A percentile compares a stretch with the other conserved stretches of the same genome.
Evolutionary conservation across 305 asterid genomes (phyloP).

Genomic region (Fraxinus velutina): DNA sequence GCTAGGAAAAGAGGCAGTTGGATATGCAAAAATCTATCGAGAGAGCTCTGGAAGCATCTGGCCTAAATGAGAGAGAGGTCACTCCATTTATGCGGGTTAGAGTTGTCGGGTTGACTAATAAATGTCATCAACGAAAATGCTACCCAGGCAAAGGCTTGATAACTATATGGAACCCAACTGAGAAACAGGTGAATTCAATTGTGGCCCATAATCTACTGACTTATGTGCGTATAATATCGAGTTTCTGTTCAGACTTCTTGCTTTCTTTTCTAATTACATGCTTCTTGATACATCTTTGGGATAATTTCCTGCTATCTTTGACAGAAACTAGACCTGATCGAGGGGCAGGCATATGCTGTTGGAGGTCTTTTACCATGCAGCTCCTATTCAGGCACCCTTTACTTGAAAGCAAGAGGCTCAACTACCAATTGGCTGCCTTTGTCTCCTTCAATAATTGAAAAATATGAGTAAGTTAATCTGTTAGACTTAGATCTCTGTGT

Average conservation of each 20-base stretch:
- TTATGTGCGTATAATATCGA: constrained; percentile 1
- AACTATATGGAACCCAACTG: constrained; percentile 89
- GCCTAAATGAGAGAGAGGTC: constrained; percentile 68
- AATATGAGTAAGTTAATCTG: constrained; percentile 53
- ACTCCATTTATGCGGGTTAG: constrained; percentile 79
- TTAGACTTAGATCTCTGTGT: not conserved
- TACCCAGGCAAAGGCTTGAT: constrained; percentile 57
- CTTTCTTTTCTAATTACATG: not conserved
- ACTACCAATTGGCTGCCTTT: constrained; percentile 67
- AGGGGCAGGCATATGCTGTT: constrained; percentile 80
- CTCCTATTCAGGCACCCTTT: constrained; percentile 67
- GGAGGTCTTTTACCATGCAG: constrained; percentile 66
- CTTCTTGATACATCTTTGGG: constrained; percentile 12
- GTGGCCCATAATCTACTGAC: constrained; percentile 16
- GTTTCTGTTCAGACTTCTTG: not conserved
- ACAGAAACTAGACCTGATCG: constrained; percentile 62
- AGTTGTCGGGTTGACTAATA: constrained; percentile 74
- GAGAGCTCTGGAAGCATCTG: constrained; percentile 78
- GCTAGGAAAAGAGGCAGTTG: constrained; percentile 59
- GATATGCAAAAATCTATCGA: constrained; percentile 62
- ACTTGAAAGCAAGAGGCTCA: constrained; percentile 73
- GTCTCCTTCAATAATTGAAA: constrained; percentile 42
- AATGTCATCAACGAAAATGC: constrained; percentile 34
- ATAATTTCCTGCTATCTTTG: constrained; percentile 19
- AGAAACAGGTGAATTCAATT: constrained; percentile 57